Percentiles rank a stretch among this genome's conserved stretches.
These are phyloP conservation scores for Catharanthus roseus DNA, from an alignment of 257 asterid species.

Conservation along the genomic window DNA sequence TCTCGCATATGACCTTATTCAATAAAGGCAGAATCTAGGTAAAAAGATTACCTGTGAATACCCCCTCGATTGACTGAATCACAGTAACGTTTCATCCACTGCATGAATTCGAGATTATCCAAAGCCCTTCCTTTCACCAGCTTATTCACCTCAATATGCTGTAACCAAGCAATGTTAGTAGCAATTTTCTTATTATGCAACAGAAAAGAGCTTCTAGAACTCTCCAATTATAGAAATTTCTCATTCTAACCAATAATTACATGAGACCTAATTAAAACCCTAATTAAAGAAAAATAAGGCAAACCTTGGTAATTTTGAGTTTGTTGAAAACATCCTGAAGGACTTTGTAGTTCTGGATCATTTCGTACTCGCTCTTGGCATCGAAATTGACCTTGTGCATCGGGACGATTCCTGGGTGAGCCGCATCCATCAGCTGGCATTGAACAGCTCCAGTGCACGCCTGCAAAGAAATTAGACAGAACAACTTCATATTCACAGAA, in stretches of 20 bases:
- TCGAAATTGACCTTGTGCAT: constrained; percentile 94
- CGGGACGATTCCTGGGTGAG: constrained; percentile 77
- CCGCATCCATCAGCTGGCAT: constrained; percentile 90
- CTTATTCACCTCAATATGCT: constrained; percentile 89
- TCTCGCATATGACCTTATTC: background rate
- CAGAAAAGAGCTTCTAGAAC: background rate
- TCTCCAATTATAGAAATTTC: background rate
- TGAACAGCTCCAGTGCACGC: constrained; percentile 86
- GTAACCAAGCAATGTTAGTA: background rate
- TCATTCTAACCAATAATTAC: background rate
- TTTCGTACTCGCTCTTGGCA: constrained; percentile 79
- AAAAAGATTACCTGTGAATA: constrained; percentile 31
- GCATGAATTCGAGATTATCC: constrained; percentile 92
- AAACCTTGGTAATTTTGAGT: constrained; percentile 76
- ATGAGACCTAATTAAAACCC: background rate
- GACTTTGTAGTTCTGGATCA: constrained; percentile 87
- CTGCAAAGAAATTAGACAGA: constrained; percentile 23
- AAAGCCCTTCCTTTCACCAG: constrained; percentile 81
- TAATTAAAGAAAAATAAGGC: background rate
- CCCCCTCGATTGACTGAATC: constrained; percentile 59
- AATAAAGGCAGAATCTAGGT: background rate
- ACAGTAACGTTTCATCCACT: constrained; percentile 90
- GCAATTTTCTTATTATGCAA: background rate
- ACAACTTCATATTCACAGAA: background rate
- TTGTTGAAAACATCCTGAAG: constrained; percentile 90